Percentiles rank a stretch among this genome's conserved stretches.
Evolutionary conservation across 495 filamentous ascomycete genomes (phyloP).

Genomic region (Pyrenula aspistea): DNA sequence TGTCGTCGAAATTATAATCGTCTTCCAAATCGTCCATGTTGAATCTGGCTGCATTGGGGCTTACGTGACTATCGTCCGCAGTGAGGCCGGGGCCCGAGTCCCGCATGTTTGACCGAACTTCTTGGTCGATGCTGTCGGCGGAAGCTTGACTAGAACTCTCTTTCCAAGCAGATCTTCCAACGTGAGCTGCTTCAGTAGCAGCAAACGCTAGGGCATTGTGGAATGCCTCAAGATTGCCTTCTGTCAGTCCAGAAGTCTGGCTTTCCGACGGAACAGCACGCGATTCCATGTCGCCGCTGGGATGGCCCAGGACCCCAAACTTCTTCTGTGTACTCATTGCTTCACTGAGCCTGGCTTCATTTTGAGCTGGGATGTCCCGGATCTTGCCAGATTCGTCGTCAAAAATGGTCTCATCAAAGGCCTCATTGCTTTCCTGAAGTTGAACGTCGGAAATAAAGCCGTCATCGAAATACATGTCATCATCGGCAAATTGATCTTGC

Average conservation of each 20-base stretch:
- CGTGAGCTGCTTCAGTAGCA: constrained; percentile 57
- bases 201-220: constrained; percentile 74
- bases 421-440: constrained; percentile 34
- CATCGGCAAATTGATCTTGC: constrained; percentile 31
- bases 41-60: constrained; percentile 24
- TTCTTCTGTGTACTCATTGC: not conserved
- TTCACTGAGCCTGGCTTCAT: not conserved
- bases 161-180: constrained; percentile 52
- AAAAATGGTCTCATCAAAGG: constrained; percentile 72
- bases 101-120: constrained; percentile 21
- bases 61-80: constrained; percentile 33
- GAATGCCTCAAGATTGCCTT: constrained; percentile 57
- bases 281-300: not conserved
- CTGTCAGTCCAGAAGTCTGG: constrained; percentile 19
- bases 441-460: constrained; percentile 51
- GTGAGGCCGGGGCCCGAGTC: constrained; percentile 37
- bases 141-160: constrained; percentile 25
- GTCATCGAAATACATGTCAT: constrained; percentile 77
- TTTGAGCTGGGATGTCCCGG: constrained; percentile 16
- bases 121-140: constrained; percentile 19
- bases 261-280: constrained; percentile 5
- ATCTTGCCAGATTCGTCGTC: constrained; percentile 48
- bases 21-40: constrained; percentile 36
- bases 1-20: constrained; percentile 45
- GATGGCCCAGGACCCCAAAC: not conserved